Conservation (phyloP, 352 stramenopile genomes). For the Pythium insidiosum region DNA sequence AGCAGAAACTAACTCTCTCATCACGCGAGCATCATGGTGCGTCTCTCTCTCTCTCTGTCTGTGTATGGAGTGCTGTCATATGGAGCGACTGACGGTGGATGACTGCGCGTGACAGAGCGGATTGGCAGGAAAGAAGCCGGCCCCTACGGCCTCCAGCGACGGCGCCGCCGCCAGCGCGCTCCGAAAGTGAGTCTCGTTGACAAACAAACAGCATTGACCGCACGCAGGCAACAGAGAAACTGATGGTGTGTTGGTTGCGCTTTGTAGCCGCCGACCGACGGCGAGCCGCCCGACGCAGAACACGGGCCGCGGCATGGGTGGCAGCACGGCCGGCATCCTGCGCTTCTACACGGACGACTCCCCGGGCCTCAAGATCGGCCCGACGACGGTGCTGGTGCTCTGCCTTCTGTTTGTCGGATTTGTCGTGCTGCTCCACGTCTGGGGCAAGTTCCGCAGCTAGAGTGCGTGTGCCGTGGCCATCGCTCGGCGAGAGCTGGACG, state of each 20-base stretch:
- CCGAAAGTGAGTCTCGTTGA: slow-evolving; percentile 59
- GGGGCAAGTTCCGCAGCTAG: slow-evolving; percentile 93
- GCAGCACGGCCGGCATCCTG: slow-evolving; percentile 89
- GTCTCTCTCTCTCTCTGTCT: neutral
- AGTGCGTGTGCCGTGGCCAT: neutral
- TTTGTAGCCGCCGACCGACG: slow-evolving; percentile 43
- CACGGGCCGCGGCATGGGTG: slow-evolving; percentile 77
- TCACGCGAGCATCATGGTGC: no score
- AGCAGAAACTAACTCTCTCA: no score
- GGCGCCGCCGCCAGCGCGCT: slow-evolving; percentile 61
- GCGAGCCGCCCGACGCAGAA: slow-evolving; percentile 35
- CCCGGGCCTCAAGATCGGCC: slow-evolving; percentile 93
- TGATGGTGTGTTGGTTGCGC: neutral
- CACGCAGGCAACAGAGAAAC: no score
- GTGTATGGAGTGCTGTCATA: neutral
- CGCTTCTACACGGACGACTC: slow-evolving; percentile 97
- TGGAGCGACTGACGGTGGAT: neutral
- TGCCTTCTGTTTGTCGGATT: slow-evolving; percentile 95
- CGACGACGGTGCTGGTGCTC: slow-evolving; percentile 93
- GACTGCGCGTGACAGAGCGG: slow-evolving; percentile 7
- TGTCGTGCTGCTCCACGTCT: slow-evolving; percentile 96
- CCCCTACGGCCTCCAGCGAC: slow-evolving; percentile 44
- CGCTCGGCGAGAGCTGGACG: neutral
- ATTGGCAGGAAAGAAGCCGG: slow-evolving; percentile 46
- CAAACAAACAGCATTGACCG: no score